Evolutionary conservation across 2,329 filamentous ascomycete genomes (phyloP).

Genomic region (Raffaelea ambrosiae): DNA sequence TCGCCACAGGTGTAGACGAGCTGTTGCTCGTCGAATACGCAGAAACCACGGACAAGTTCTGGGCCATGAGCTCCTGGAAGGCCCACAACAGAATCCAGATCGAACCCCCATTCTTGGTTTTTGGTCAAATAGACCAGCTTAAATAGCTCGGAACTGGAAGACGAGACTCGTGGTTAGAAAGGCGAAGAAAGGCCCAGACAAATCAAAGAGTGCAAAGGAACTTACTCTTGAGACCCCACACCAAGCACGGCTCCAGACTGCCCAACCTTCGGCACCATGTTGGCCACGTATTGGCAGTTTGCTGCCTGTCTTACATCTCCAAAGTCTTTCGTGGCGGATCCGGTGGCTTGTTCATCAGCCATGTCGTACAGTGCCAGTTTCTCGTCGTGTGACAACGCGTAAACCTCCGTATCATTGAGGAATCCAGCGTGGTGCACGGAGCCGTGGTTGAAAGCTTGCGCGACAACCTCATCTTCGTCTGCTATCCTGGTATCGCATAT

Average conservation of each 20-base stretch:
- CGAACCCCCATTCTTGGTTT: conserved; percentile 43
- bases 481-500: conserved; percentile 62
- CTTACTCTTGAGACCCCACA: conserved; percentile 59
- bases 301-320: conserved; percentile 62
- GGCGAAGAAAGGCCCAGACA: conserved; percentile 1
- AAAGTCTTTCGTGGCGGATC: conserved; percentile 47
- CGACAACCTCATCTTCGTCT: conserved; percentile 69
- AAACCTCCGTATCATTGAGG: conserved; percentile 55
- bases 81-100: conserved; percentile 46
- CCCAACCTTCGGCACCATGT: conserved; percentile 54
- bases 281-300: conserved; percentile 65
- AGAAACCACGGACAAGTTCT: conserved; percentile 56
- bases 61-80: conserved; percentile 54
- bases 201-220: conserved; percentile 20
- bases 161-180: neutral
- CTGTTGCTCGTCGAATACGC: conserved; percentile 52
- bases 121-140: conserved; percentile 52
- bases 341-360: conserved; percentile 53
- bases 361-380: conserved; percentile 65
- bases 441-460: conserved; percentile 71
- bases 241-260: conserved; percentile 49
- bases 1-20: conserved; percentile 51
- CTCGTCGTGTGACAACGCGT: conserved; percentile 70
- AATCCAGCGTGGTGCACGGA: conserved; percentile 71
- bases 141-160: conserved; percentile 43